Evolutionary conservation across 192 early-diverging fungal species (phyloP), one percentile per base, ranked within the genome.

Genomic region (Backusella morwellensis): DNA sequence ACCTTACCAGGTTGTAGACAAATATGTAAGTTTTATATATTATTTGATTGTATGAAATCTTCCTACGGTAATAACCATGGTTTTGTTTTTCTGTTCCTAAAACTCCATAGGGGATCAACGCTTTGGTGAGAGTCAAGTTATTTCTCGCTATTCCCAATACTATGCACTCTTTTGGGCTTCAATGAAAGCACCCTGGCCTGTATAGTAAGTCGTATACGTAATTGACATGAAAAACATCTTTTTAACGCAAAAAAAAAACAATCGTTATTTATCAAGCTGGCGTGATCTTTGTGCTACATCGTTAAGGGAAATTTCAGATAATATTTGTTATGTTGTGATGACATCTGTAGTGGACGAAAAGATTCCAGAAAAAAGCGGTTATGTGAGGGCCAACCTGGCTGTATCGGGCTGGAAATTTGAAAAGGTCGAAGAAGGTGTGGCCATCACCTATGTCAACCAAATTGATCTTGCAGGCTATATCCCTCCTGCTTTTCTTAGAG

Each of bases 381-480:
- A 82, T 66, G 86, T 88, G 6, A 84, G 88, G 32, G 88, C 83
- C 9, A 54, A 83, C 32, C 66, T 90, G 0, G 77, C 82, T 12
- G 68, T 86, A 21, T 85, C 88, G 1, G 88, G 88, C 19, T 90
- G 87, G 87, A 82, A 85, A 23, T 38, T 85, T 36, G 42, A 78
- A n/a, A 83, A 80, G 72, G 80, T 82, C 6, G 77, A 75, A 0
- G 71, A 79, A 3, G 80, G 83, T 50, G 74, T 90, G 32, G 68
- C 72, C 38, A 66, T 90, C 19, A 80, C 79, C 0, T 90, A 86
- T 75, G 76, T 90, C 21, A 85, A 84, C 8, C 87, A 88, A 71
- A 80, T 86, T 21, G 88, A 90, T 80, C 82, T 90, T 47, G 81
- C 83, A 42, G 88, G 87, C 0, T 83, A 82, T 5, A 81, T 88